These are phyloP conservation scores for Metschnikowia peoriensis DNA, from an alignment of 805 yeast species.

Conservation along the genomic window DNA sequence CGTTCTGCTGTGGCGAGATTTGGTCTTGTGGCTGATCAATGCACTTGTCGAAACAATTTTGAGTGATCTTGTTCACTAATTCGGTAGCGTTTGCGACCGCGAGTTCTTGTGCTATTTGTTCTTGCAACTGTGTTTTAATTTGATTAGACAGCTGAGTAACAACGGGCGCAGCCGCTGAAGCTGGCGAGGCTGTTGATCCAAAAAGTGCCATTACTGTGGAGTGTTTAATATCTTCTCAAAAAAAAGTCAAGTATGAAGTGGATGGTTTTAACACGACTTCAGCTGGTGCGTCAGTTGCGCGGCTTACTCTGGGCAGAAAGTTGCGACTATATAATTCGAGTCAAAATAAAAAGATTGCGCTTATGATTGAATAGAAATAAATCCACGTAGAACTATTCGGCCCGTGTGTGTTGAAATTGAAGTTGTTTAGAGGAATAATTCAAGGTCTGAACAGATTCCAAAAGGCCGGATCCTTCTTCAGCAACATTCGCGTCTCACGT, in stretches of 20 bases:
- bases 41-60: conserved; percentile 84
- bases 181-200: conserved; percentile 14
- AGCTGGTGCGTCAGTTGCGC: neutral
- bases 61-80: conserved; percentile 78
- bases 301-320: neutral
- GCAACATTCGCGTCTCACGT: conserved; percentile 1
- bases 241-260: neutral
- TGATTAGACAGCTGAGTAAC: conserved; percentile 10
- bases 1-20: conserved; percentile 51
- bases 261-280: conserved; percentile 2
- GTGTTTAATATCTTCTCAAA: neutral
- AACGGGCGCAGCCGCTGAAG: conserved; percentile 12
- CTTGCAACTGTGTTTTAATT: conserved; percentile 61
- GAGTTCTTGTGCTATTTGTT: conserved; percentile 73
- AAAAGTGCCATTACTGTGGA: conserved; percentile 16
- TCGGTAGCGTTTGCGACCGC: conserved; percentile 92
- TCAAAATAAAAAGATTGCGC: too few species aligned
- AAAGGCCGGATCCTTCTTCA: neutral
- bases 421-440: too few species aligned
- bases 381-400: too few species aligned
- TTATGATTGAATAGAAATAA: too few species aligned
- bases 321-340: too few species aligned
- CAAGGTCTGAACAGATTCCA: too few species aligned
- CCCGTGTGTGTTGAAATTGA: too few species aligned
- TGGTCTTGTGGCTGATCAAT: conserved; percentile 56